Evolutionary conservation across 208 protist species (phyloP).

Genomic region (Leishmania turanica): DNA sequence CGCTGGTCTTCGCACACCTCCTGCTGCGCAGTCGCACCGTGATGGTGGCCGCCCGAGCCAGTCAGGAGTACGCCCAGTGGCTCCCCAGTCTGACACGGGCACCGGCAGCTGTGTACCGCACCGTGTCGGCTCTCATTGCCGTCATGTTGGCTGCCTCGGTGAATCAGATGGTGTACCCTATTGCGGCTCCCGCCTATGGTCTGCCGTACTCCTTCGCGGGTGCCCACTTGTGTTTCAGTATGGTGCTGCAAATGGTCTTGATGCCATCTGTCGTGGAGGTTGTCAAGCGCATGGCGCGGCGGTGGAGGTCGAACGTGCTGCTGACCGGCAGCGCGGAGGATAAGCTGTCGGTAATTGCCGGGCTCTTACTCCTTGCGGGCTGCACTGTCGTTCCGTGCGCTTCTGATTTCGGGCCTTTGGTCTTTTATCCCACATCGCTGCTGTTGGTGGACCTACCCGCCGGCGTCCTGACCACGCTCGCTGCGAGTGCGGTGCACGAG

Average conservation of each 20-base stretch:
- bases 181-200: slow-evolving; percentile 39
- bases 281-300: neutral
- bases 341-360: slow-evolving; percentile 3
- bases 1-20: slow-evolving; percentile 21
- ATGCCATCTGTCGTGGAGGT: slow-evolving; percentile 27
- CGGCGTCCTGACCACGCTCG: slow-evolving; percentile 14
- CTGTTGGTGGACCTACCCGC: slow-evolving; percentile 49
- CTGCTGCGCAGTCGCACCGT: slow-evolving; percentile 2
- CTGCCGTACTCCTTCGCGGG: slow-evolving; percentile 44
- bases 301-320: slow-evolving; percentile 16
- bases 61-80: slow-evolving; percentile 27
- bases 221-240: slow-evolving; percentile 35
- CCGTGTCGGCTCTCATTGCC: slow-evolving; percentile 14
- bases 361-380: slow-evolving; percentile 8
- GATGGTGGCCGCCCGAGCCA: neutral
- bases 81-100: slow-evolving; percentile 9
- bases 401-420: slow-evolving; percentile 13
- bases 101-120: slow-evolving; percentile 1
- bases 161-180: slow-evolving; percentile 50
- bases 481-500: neutral
- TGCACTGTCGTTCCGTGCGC: slow-evolving; percentile 21
- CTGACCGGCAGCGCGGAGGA: slow-evolving; percentile 14
- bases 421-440: slow-evolving; percentile 38
- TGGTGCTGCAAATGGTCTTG: slow-evolving; percentile 28
- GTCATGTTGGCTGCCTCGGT: slow-evolving; percentile 34